Conservation (phyloP, 768 basidiomycete genomes). For the Phaffia australis region DNA sequence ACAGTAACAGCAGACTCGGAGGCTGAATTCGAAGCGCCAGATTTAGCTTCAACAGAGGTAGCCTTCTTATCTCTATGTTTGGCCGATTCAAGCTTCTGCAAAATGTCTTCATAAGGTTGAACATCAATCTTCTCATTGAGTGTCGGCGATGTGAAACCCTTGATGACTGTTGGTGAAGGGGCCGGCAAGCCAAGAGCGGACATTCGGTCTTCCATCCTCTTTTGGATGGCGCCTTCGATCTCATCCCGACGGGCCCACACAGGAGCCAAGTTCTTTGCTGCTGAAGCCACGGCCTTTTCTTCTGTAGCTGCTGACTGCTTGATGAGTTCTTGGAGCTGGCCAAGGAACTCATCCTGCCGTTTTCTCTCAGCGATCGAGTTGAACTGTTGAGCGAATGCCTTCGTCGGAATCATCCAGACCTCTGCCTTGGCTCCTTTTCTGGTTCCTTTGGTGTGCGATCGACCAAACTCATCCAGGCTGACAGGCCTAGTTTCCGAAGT, state of each 20-base stretch:
- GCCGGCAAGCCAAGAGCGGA: neutral
- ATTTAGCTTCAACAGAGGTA: neutral
- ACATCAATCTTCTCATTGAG: no score
- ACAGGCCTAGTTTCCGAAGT: neutral
- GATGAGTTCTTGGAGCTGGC: no score
- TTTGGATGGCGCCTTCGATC: neutral
- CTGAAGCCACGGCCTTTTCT: no score
- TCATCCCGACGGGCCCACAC: neutral
- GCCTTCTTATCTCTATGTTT: neutral
- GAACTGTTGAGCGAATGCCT: neutral
- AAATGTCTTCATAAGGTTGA: no score
- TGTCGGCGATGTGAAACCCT: no score
- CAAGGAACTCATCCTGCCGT: neutral
- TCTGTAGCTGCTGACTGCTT: neutral
- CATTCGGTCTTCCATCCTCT: neutral
- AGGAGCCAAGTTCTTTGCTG: no score
- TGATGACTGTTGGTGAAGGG: neutral
- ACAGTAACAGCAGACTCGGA: neutral
- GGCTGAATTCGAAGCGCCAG: neutral
- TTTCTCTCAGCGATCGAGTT: neutral
- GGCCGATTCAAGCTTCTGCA: no score
- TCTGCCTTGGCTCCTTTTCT: constrained; percentile 9
- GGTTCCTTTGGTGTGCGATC: constrained; percentile 17
- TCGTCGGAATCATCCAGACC: constrained; percentile 10
- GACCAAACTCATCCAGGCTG: neutral